Base-by-base conservation (phyloP, 306 rosid genomes). In the Vicia villosa region DNA sequence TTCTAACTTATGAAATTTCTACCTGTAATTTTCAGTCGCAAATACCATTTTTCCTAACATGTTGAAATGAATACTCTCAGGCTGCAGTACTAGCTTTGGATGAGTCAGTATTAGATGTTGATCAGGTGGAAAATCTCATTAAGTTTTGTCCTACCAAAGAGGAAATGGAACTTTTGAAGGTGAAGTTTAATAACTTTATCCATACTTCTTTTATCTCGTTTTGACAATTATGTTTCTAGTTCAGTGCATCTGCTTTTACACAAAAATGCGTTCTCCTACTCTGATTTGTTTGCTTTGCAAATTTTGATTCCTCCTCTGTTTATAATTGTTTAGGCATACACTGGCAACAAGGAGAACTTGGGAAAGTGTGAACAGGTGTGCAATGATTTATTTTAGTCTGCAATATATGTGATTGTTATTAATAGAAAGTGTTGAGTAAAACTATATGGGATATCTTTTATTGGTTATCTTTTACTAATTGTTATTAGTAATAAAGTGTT, bases 301-400 rank as follows among this genome's bases (percentile, higher is more conserved):
- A 78, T 76, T 55, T 76, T 78, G 72, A 72, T 82, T 69, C 46
- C 64, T 74, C 49, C 19, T 47, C 19, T 47, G 70, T 65, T 73
- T 80, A 56, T 74, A 17, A 66, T 70, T 79, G 30, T 78, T 76
- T 69, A 95, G 99, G 90, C 79, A 40, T 91, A 95, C 81, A 77
- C 88, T 2, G 99, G 99, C 1, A 96, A 95, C 84, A 87, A 70
- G 83, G 97, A 89, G 49, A 79, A 24, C 64, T 77, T 95, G 63
- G 99, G 99, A 34, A 91, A 86, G 86, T 95, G 99, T 63, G 99
- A 95, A 86, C 95, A 89, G 99, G 99, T 95, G 76, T 75, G 83
- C 62, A 62, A 74, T 80, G 16, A 8, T 70, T 77, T 63, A 52
- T 74, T 50, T 75, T 69, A 52, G 70, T 50, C 58, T 62, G 55